These are phyloP conservation scores for Dendrocalamus sinicus DNA, from an alignment of 176 grass and related monocot genomes.

Conservation along the genomic window DNA sequence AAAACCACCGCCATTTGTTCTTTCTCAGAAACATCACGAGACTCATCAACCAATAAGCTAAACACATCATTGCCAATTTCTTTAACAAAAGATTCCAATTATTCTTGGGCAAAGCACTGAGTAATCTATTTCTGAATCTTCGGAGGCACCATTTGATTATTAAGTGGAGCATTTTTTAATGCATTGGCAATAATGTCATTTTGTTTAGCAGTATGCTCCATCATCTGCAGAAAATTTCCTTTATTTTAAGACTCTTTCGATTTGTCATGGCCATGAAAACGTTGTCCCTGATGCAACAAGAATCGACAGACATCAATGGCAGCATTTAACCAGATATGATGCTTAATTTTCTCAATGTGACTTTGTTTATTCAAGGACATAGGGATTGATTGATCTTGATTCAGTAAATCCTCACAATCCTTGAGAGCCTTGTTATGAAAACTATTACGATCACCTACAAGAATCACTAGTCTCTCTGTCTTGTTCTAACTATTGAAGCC, in stretches of 20 bases:
- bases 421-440: neutral
- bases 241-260: too few species aligned
- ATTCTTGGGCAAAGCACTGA: neutral
- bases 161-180: neutral
- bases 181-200: neutral
- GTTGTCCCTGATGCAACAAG: neutral
- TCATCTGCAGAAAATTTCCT: neutral
- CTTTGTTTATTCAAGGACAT: neutral
- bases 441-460: too few species aligned
- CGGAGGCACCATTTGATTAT: neutral
- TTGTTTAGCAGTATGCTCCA: neutral
- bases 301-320: neutral
- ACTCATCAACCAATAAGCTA: neutral
- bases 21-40: neutral
- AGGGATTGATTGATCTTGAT: neutral
- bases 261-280: too few species aligned
- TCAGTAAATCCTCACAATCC: neutral
- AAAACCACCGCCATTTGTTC: neutral
- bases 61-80: neutral
- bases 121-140: neutral
- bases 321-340: neutral
- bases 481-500: neutral
- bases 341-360: neutral
- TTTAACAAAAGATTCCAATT: neutral
- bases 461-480: neutral